Base-by-base conservation (phyloP, 176 grass and related monocot species). In the Areca catechu region DNA sequence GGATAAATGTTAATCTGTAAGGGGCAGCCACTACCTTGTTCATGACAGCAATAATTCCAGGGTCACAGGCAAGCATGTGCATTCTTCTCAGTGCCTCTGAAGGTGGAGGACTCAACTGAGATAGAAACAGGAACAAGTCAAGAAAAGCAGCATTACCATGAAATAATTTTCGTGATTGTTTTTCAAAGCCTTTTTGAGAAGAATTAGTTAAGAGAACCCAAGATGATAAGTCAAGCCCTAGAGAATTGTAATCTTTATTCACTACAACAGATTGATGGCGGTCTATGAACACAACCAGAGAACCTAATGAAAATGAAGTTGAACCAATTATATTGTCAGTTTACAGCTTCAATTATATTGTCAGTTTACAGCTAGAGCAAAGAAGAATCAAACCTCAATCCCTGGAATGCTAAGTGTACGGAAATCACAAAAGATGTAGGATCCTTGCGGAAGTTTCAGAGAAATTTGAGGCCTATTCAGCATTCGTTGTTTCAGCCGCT, bases 1-100 rank as follows among this genome's bases (percentile, higher is more conserved):
- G 34, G 14, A 43, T 43, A 43, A 10, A 43, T 43, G 34, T 12
- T 43, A 12, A 43, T 43, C 34, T 2, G 34, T 12, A 43, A 43
- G 34, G 50, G 21, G 77, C 78, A 61, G 63, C 23, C 7, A 4
- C 72, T 80, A 98, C 93, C 93, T 92, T 98, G 78, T 85, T 92
- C 93, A 98, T 92, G 53, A 98, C 85, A 7, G 78, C 87, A 85
- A 98, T 80, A 68, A 98, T 92, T 37, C 87, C 93, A 69, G 87
- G 81, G 70, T 98, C 93, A 53, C 81, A 98, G 63, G 93, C 93
- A 80, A 98, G 87, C 80, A 88, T 88, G 66, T 98, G 93, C 93
- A 98, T 88, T 76, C 83, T 88, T 88, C 84, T 98, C 66, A 98
- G 67, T 72, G 87, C 93, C 77, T 92, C 87, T 0, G 87, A 83